phyloP scores from a whole-genome alignment of 2,329 filamentous ascomycete species.

The Aspergillus fructus region DNA sequence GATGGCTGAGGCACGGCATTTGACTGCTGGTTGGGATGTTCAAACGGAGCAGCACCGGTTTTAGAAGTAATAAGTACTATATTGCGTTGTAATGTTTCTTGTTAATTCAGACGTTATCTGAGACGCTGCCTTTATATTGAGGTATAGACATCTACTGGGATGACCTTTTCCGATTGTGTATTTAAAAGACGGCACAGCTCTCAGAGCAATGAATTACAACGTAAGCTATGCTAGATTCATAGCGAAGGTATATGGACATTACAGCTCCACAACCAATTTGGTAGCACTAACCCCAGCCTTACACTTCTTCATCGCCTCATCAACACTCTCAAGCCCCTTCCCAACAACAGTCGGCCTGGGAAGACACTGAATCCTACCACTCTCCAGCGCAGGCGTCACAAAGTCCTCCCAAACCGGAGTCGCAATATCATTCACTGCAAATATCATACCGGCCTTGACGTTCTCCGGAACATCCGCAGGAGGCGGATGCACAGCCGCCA shows the following conservation, averaged over 20 bases:
- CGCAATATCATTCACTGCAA: slow-evolving; percentile 21
- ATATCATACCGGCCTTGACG: slow-evolving; percentile 14
- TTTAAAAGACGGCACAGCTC: too few species aligned
- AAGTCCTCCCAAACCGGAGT: slow-evolving; percentile 29
- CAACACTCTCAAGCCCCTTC: slow-evolving; percentile 38
- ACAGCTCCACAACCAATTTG: slow-evolving; percentile 35
- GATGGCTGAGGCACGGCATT: slow-evolving; percentile 4
- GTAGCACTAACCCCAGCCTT: slow-evolving; percentile 40
- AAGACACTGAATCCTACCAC: slow-evolving; percentile 27
- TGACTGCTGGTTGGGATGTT: background rate
- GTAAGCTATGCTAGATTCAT: too few species aligned
- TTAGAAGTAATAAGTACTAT: background rate
- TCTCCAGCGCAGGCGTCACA: slow-evolving; percentile 27
- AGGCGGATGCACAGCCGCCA: slow-evolving; percentile 8
- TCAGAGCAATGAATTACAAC: too few species aligned
- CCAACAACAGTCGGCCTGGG: slow-evolving; percentile 40
- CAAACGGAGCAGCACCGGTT: background rate
- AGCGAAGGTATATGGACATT: background rate
- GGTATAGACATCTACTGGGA: too few species aligned
- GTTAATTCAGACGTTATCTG: too few species aligned
- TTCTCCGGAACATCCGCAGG: background rate
- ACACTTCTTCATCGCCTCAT: slow-evolving; percentile 36
- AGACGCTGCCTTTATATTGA: too few species aligned
- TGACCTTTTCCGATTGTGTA: too few species aligned
- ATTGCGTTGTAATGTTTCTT: too few species aligned